Evolutionary conservation across 2,329 filamentous ascomycete genomes (phyloP).

Genomic region (Ceratocystis harringtonii): DNA sequence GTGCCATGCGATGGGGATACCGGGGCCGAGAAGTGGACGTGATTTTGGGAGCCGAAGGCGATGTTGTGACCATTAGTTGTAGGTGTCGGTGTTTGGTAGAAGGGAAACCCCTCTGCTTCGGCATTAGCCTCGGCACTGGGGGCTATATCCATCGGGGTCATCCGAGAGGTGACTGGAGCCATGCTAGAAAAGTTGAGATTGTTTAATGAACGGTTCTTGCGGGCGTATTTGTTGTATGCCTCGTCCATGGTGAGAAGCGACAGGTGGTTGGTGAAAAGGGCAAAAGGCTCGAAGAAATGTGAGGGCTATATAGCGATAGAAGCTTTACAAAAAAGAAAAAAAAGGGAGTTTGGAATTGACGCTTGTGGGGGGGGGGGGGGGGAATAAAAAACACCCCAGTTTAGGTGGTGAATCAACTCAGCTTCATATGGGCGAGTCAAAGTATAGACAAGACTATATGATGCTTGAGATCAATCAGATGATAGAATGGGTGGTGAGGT

Average conservation of each 20-base stretch:
- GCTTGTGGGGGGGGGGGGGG: not conserved
- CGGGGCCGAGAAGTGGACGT: slow-evolving; percentile 30
- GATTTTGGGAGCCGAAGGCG: slow-evolving; percentile 28
- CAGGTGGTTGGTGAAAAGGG: not conserved
- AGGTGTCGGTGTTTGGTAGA: not conserved
- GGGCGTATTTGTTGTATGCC: slow-evolving; percentile 45
- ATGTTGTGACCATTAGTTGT: slow-evolving; percentile 24
- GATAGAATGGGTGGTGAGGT: not conserved
- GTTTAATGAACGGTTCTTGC: slow-evolving; percentile 43
- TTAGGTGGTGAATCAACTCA: not conserved
- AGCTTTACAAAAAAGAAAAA: not conserved
- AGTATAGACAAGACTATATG: not conserved
- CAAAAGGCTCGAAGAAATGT: not conserved
- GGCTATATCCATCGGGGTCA: slow-evolving; percentile 39
- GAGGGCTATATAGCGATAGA: not conserved
- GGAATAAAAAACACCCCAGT: not conserved
- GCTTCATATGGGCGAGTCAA: not conserved
- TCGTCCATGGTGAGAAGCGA: slow-evolving; percentile 35
- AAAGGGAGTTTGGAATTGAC: not conserved
- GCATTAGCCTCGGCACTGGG: not conserved
- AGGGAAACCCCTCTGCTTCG: slow-evolving; percentile 9
- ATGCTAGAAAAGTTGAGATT: slow-evolving; percentile 44
- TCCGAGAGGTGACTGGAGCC: slow-evolving; percentile 47
- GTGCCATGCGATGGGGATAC: slow-evolving; percentile 34
- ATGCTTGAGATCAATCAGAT: slow-evolving; percentile 1